Conservation (phyloP, 169 alveolate genomes). For the Cryptosporidium baileyi region DNA sequence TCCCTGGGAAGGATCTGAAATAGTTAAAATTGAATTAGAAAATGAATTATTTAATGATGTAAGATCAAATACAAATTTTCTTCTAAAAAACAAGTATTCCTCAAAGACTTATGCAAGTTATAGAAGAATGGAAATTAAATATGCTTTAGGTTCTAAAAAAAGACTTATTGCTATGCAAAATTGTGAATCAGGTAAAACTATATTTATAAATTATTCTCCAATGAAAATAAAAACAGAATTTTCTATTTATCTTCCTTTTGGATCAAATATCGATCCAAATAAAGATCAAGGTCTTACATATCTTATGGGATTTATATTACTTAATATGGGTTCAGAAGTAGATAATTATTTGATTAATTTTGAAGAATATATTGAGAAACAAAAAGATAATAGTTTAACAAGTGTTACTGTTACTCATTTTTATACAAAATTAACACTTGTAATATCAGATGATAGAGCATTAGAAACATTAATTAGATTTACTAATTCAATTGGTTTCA, state of each 20-base stretch:
- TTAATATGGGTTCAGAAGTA: conserved; percentile 7
- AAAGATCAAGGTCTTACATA: conserved; percentile 28
- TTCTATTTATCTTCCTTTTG: conserved; percentile 38
- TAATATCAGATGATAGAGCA: neutral
- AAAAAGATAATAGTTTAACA: neutral
- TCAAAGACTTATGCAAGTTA: neutral
- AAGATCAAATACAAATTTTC: neutral
- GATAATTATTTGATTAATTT: neutral
- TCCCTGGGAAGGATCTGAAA: conserved; percentile 49
- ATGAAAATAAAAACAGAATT: conserved; percentile 46
- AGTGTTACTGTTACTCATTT: conserved; percentile 20
- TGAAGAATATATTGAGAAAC: conserved; percentile 30
- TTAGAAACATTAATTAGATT: neutral
- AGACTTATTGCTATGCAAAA: conserved; percentile 26
- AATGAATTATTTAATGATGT: neutral
- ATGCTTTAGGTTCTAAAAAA: neutral
- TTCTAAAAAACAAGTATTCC: neutral
- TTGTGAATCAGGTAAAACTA: conserved; percentile 22
- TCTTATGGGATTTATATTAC: conserved; percentile 32
- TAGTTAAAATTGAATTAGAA: neutral
- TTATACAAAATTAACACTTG: conserved; percentile 14
- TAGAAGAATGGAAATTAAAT: neutral
- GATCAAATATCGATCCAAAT: conserved; percentile 24
- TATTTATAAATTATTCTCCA: conserved; percentile 20
- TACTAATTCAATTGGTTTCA: neutral